Conservation (phyloP, 2,329 filamentous ascomycete species). For the Nemania sp. region DNA sequence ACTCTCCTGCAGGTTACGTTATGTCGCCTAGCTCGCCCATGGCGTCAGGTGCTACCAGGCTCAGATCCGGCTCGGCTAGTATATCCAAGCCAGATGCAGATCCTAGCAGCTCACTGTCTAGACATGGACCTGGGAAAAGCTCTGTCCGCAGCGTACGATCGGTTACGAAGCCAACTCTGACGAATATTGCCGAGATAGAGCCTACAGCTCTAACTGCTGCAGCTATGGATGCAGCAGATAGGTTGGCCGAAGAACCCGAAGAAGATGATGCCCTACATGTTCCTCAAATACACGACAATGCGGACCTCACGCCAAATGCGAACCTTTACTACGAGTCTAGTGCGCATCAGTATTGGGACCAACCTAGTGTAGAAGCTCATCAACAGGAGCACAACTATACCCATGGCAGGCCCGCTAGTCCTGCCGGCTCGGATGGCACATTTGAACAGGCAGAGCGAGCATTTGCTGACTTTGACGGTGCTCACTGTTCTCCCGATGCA, state of each 20-base stretch:
- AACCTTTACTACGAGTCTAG: constrained; percentile 43
- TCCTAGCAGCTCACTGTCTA: constrained; percentile 57
- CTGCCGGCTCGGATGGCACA: constrained; percentile 69
- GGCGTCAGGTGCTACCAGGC: constrained; percentile 60
- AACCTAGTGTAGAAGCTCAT: constrained; percentile 42
- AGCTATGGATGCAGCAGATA: constrained; percentile 67
- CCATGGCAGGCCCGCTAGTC: constrained; percentile 58
- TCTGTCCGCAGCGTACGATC: constrained; percentile 65
- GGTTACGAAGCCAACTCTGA: constrained; percentile 61
- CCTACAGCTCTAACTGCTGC: constrained; percentile 63
- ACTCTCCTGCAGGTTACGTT: constrained; percentile 75
- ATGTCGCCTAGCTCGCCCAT: constrained; percentile 75
- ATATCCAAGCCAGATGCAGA: constrained; percentile 58
- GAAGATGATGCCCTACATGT: constrained; percentile 52
- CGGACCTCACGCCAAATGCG: constrained; percentile 47
- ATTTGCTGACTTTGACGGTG: constrained; percentile 86
- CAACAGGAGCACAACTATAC: constrained; percentile 40
- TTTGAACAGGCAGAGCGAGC: constrained; percentile 73
- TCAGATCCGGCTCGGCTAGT: constrained; percentile 66
- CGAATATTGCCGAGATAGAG: constrained; percentile 69
- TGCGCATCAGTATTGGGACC: constrained; percentile 50
- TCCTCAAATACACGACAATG: constrained; percentile 43
- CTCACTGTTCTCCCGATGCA: constrained; percentile 73
- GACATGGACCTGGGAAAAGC: constrained; percentile 67
- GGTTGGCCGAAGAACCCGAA: constrained; percentile 50